A percentile compares a stretch with the other conserved stretches of the same genome.
These are phyloP conservation scores for Xylaria sp. DNA, from an alignment of 2,329 filamentous ascomycete genomes.

Conservation along the genomic window DNA sequence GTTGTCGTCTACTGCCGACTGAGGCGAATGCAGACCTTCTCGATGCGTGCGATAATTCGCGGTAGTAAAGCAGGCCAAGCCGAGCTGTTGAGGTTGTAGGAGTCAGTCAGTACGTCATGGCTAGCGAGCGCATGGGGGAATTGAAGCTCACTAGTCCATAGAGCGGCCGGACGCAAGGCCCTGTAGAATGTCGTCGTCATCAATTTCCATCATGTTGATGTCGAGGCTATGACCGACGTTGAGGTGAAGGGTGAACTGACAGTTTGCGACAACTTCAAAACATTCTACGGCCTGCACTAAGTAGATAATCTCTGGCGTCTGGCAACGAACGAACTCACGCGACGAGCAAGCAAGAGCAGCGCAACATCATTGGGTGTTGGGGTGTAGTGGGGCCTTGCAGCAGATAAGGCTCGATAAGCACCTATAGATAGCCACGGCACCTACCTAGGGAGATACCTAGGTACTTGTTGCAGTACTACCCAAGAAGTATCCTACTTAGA, in stretches of 20 bases:
- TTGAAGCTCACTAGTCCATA: conserved; percentile 59
- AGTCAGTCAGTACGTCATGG: conserved; percentile 24
- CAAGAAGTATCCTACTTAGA: too few species aligned
- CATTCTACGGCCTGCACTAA: not conserved
- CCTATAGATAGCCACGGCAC: not conserved
- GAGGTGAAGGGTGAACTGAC: not conserved
- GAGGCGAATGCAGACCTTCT: conserved; percentile 54
- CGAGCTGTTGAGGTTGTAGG: conserved; percentile 39
- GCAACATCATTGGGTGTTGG: not conserved
- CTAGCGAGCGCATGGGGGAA: not conserved
- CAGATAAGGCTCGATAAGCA: not conserved
- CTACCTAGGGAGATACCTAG: too few species aligned
- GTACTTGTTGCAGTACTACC: too few species aligned
- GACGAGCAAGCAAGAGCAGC: not conserved
- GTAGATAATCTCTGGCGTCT: too few species aligned
- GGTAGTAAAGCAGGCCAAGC: conserved; percentile 47
- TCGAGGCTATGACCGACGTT: not conserved
- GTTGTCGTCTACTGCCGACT: not conserved
- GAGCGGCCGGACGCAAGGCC: conserved; percentile 56
- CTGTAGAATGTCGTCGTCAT: conserved; percentile 57
- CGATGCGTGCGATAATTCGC: conserved; percentile 45
- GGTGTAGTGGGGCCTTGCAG: not conserved
- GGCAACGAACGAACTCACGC: not conserved
- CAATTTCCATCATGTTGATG: conserved; percentile 57
- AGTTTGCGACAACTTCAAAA: conserved; percentile 14